These are phyloP conservation scores for Oxytropis ochrocephala DNA, from an alignment of 306 rosid genomes.

Conservation along the genomic window DNA sequence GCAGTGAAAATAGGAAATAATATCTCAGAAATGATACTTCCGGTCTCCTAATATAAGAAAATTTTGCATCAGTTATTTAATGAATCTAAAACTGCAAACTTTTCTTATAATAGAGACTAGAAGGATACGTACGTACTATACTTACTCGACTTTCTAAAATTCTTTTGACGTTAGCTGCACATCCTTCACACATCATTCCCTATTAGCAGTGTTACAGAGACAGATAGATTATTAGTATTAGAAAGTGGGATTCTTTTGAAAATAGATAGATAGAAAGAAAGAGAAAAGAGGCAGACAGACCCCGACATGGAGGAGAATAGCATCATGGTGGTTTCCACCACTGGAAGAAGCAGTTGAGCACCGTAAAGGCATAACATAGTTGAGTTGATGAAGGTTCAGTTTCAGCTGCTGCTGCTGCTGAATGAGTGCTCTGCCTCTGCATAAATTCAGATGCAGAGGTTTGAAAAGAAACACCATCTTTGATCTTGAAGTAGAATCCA, in stretches of 20 bases:
- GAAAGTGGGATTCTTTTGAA: not conserved
- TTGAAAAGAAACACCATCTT: not conserved
- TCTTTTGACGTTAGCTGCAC: constrained; percentile 72
- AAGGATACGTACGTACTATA: not conserved
- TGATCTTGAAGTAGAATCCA: not conserved
- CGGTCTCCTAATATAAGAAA: too few species aligned
- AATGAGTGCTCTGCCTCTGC: not conserved
- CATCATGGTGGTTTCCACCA: not conserved
- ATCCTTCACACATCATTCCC: constrained; percentile 79
- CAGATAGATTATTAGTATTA: not conserved
- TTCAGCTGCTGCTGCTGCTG: not conserved
- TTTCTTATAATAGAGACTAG: too few species aligned
- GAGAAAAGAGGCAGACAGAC: not conserved
- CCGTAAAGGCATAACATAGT: not conserved
- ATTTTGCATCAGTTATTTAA: too few species aligned
- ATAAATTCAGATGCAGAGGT: not conserved
- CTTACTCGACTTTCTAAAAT: constrained; percentile 69
- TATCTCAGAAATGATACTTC: too few species aligned
- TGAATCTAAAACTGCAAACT: too few species aligned
- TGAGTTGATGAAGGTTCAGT: not conserved
- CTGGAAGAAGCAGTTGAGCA: not conserved
- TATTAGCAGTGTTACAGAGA: not conserved
- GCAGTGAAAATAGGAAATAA: not conserved
- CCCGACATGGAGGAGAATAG: constrained; percentile 25
- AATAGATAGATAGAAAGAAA: not conserved